Base-by-base conservation (phyloP, 768 basidiomycete genomes). In the Lanmaoa rubissima region DNA sequence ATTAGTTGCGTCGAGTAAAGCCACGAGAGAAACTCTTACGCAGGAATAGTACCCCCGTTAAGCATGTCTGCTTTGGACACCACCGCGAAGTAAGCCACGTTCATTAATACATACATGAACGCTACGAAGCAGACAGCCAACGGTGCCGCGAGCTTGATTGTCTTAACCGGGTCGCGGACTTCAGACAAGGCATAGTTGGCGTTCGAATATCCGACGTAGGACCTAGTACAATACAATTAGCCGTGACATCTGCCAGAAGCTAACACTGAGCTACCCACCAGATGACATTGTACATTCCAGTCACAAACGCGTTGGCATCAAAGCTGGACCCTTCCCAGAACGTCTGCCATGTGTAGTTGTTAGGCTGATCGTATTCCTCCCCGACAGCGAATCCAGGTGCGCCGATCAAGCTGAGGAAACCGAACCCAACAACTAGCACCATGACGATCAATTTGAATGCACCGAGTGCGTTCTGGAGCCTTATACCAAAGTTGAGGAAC, bases 161-260 rank as follows among this genome's bases (percentile, higher is more conserved):
- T 28, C 28, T 28, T 28, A 2, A 28, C 28, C 28, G 88, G 90
- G 59, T 90, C 79, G 24, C 78, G 78, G 7, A 88, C 76, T 64
- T 92, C 88, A 4, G 86, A 87, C 5, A 91, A 74, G 0, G 83
- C 85, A 59, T 88, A 89, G 64, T 90, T 89, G 10, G 87, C 87
- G 55, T 86, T 88, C 3, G 83, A 81, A 65, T 89, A 92, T 0
- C 89, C 89, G 46, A 81, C 77, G 64, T 83, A 88, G 0, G 86
- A 84, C 87, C 87, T 88, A 41, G 12, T 35, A 16, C 13, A 51
- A 31, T 61, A 28, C 28, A 28, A 28, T 28, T 7, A 51, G 46
- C 10, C 3, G 24, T 8, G 36, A 35, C 40, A 6, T 53, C 13
- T 6, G 2, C 0, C 4, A 16, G 49, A n/a, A 5, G 35, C 5